These are phyloP conservation scores for Datura wrightii DNA, from an alignment of 257 asterid species.

Conservation along the genomic window DNA sequence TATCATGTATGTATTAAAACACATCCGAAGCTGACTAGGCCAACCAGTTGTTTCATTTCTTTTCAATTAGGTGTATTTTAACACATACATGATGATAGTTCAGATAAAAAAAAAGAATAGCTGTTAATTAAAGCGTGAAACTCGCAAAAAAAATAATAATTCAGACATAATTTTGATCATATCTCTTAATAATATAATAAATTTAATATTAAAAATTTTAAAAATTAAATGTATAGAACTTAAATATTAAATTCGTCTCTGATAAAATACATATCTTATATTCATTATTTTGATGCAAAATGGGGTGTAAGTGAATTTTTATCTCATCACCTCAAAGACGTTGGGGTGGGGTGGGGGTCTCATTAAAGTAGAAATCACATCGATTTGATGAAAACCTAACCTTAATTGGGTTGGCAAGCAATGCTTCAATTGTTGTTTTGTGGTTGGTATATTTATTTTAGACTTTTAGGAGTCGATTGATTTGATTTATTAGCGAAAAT, in stretches of 20 bases:
- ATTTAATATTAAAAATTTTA: neutral
- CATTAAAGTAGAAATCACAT: constrained; percentile 3
- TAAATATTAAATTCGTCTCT: neutral
- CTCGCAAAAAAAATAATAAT: no score
- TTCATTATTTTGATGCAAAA: neutral
- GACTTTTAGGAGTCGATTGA: neutral
- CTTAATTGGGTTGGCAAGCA: constrained; percentile 11
- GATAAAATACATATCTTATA: neutral
- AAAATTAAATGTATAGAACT: neutral
- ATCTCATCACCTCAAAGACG: neutral
- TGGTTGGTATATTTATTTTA: neutral
- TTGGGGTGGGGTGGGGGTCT: neutral
- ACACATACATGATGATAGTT: no score
- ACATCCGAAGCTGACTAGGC: no score
- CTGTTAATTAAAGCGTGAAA: no score
- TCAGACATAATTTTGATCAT: no score
- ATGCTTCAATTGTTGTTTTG: neutral
- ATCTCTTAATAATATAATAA: neutral
- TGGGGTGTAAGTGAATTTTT: neutral
- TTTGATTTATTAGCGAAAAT: no score
- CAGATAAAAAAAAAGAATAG: no score
- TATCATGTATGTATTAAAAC: no score
- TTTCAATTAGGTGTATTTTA: no score
- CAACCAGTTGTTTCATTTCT: no score
- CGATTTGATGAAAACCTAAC: constrained; percentile 25